Evolutionary conservation across 2,329 filamentous ascomycete genomes (phyloP), one percentile per base, ranked within the genome.

Genomic region (Aspergillus thermomutatus): DNA sequence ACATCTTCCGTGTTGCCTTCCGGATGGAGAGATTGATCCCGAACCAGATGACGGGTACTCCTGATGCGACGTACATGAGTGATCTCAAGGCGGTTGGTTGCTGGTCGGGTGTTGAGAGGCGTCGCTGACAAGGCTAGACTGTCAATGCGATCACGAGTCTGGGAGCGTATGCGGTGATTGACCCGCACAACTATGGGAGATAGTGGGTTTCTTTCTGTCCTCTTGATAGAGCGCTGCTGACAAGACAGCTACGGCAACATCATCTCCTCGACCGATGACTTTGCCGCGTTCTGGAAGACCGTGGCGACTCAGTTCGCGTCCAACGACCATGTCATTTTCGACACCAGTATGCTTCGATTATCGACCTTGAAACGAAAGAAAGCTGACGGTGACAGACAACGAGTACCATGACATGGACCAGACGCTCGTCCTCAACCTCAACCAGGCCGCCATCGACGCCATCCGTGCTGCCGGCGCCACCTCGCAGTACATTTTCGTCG

Each of bases 361-460:
- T 27, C 27, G 3, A 11, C 4, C 3, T 47, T 19, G 19, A 3
- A 11, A 43, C 19, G 40, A 34, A n/a, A 0, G 2, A 1, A 47
- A 17, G 46, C n/a, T 55, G 50, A 60, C 26, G 9, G 52, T 5
- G 64, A 27, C 63, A 76, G 65, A 87, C 80, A 87, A 87, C 71
- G 85, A 87, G 76, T 87, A 83, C 71, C 78, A 87, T 69, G 80
- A 81, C 67, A 84, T 86, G 79, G 81, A 84, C 64, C 83, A 86
- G 69, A 72, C 70, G 1, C 79, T 86, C 8, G 84, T 87, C 10
- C 74, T 82, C 10, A 70, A 80, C 63, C 81, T 87, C 49, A 87
- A 87, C 78, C 85, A 87, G 69, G 84, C 82, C 9, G 85, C 84
- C 59, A 85, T 87, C 63, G 70, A 84, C 65, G 82, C 78, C 61